Percentiles rank a stretch among this genome's conserved stretches.
Conservation (phyloP, 2,329 filamentous ascomycete genomes). For the Helotiales sp. region DNA sequence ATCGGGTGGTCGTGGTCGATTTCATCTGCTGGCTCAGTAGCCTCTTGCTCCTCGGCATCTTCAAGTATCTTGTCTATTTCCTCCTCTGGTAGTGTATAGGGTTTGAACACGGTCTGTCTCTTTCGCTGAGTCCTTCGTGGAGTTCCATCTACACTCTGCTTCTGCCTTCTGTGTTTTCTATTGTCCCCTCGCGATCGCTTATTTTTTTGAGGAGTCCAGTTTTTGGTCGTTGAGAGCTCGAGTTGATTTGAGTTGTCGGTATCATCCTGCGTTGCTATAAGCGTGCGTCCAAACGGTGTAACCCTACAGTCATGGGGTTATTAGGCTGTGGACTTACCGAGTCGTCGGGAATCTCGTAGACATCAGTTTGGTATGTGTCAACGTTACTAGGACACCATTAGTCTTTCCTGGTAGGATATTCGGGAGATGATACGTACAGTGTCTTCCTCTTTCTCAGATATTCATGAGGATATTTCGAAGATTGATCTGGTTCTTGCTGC, state of each 20-base stretch:
- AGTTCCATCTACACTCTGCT: not conserved
- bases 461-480: not conserved
- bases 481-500: not conserved
- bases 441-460: not conserved
- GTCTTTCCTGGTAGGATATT: not conserved
- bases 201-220: not conserved
- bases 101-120: not conserved
- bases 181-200: not conserved
- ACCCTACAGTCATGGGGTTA: not conserved
- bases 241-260: not conserved
- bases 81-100: not conserved
- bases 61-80: not conserved
- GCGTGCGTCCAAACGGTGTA: too few relatives aligned
- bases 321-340: not conserved
- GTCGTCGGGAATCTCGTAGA: conserved; percentile 5
- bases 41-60: not conserved
- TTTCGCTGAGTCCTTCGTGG: not conserved
- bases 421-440: not conserved
- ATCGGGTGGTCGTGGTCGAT: not conserved
- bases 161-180: not conserved
- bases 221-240: not conserved
- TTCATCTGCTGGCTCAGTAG: not conserved
- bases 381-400: not conserved
- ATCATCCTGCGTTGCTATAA: not conserved
- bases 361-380: not conserved